Evolutionary conservation across 1,139 yeast genomes (phyloP).

Genomic region (Pichia terricola): DNA sequence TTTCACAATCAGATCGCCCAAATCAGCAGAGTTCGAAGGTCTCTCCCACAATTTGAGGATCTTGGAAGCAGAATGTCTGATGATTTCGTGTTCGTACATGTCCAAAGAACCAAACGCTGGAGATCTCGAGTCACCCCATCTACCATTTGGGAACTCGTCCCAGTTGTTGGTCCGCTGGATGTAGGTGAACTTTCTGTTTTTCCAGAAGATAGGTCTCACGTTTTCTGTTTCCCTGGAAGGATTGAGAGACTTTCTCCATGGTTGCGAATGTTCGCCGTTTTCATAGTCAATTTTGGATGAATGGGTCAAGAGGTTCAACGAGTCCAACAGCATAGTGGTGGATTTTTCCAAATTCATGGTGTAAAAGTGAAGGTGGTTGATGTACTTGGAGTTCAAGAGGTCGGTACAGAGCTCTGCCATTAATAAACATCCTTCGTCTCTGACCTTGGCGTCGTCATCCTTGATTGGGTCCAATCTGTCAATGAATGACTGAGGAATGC

Average conservation of each 20-base stretch:
- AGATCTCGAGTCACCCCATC: conserved; percentile 94
- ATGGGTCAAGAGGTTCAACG: conserved; percentile 44
- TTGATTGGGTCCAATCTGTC: conserved; percentile 71
- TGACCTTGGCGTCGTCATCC: conserved; percentile 82
- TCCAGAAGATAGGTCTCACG: conserved; percentile 95
- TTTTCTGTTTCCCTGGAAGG: conserved; percentile 75
- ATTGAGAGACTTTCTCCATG: conserved; percentile 87
- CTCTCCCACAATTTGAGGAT: conserved; percentile 83
- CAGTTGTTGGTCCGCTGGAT: conserved; percentile 86
- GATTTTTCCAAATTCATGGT: conserved; percentile 94
- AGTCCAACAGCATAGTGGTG: conserved; percentile 79
- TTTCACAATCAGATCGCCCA: conserved; percentile 50
- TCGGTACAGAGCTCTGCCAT: conserved; percentile 77
- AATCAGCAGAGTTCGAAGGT: conserved; percentile 52
- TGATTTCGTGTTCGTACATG: conserved; percentile 65
- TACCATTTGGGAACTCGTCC: conserved; percentile 98
- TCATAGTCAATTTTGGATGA: conserved; percentile 11
- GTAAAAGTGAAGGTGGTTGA: conserved; percentile 86
- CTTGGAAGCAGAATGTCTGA: conserved; percentile 71
- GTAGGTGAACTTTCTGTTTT: conserved; percentile 84
- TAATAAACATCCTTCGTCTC: conserved; percentile 78
- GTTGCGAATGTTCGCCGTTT: conserved; percentile 30
- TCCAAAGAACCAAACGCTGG: conserved; percentile 94
- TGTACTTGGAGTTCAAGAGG: conserved; percentile 59
- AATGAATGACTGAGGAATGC: conserved; percentile 66